Conservation (phyloP, 129 eudicot species). For the Artemisia argyi region DNA sequence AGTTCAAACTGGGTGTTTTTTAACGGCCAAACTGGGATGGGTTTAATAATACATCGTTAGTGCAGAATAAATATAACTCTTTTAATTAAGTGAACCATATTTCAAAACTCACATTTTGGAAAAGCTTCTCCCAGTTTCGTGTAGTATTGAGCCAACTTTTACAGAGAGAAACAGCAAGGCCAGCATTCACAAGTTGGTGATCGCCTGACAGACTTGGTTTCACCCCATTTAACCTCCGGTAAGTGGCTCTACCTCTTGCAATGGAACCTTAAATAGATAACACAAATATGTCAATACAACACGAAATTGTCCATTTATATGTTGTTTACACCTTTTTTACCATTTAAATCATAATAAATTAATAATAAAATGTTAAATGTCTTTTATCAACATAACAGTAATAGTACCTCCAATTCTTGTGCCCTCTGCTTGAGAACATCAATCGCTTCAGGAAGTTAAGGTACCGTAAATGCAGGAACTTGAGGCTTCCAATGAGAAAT, state of each 20-base stretch:
- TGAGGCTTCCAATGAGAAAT: constrained; percentile 62
- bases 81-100: background rate
- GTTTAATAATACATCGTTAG: no score
- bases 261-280: constrained; percentile 50
- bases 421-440: constrained; percentile 66
- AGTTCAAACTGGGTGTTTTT: background rate
- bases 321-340: background rate
- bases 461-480: constrained; percentile 83
- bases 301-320: constrained; percentile 6
- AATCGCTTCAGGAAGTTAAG: constrained; percentile 85
- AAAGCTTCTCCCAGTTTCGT: constrained; percentile 49
- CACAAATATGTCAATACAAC: constrained; percentile 21
- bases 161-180: constrained; percentile 85
- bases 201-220: constrained; percentile 78
- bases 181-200: constrained; percentile 83
- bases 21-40: background rate
- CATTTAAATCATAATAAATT: background rate
- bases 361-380: background rate
- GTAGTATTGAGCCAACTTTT: constrained; percentile 67
- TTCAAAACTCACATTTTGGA: constrained; percentile 51
- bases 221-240: constrained; percentile 45
- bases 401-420: constrained; percentile 51
- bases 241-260: constrained; percentile 64
- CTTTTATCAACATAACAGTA: constrained; percentile 5
- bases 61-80: no score